These are phyloP conservation scores for Leptodermis oblonga DNA, from an alignment of 257 asterid genomes.

Conservation along the genomic window DNA sequence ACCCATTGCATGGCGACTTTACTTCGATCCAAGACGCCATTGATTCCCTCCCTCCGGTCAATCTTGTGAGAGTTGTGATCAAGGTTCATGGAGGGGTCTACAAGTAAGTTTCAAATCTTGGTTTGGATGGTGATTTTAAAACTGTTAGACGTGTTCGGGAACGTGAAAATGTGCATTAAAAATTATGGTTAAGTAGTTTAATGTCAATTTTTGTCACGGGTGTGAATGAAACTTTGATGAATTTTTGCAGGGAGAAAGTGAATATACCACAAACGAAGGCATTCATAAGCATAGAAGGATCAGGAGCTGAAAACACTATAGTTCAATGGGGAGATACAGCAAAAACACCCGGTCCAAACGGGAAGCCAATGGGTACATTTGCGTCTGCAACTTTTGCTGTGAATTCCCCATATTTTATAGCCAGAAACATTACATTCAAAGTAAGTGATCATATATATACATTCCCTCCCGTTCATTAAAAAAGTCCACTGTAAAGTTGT, in stretches of 20 bases:
- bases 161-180: neutral
- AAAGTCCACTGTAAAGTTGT: no score
- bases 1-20: conserved; percentile 66
- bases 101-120: conserved; percentile 45
- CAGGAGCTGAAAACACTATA: conserved; percentile 70
- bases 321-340: conserved; percentile 93
- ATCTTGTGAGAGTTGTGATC: conserved; percentile 75
- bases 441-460: no score
- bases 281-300: conserved; percentile 70
- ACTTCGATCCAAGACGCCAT: conserved; percentile 80
- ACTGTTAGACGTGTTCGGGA: neutral
- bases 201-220: conserved; percentile 10
- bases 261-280: conserved; percentile 55
- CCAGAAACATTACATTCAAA: conserved; percentile 81
- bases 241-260: conserved; percentile 67
- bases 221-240: neutral
- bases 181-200: neutral
- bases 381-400: conserved; percentile 94
- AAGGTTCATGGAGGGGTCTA: conserved; percentile 82
- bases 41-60: conserved; percentile 74
- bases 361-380: conserved; percentile 72
- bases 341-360: conserved; percentile 62
- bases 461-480: no score
- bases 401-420: conserved; percentile 74
- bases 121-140: neutral